Evolutionary conservation across 345 rosid species (phyloP).

Genomic region (Cardamine occulta): DNA sequence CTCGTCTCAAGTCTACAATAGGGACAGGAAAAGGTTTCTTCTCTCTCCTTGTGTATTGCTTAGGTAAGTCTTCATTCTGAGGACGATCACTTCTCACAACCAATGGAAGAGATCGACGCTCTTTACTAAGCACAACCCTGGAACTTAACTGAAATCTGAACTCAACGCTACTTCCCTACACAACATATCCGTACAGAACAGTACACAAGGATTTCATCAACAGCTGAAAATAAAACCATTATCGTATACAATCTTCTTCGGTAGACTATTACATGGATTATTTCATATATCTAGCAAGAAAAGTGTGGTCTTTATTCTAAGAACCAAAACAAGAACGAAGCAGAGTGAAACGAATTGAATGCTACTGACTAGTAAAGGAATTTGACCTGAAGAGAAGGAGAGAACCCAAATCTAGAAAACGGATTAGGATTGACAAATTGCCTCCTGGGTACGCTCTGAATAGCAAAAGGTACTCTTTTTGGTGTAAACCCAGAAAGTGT

Average conservation of each 20-base stretch:
- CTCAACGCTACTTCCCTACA: conserved; percentile 52
- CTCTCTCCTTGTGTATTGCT: conserved; percentile 66
- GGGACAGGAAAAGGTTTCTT: conserved; percentile 93
- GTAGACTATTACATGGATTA: background rate
- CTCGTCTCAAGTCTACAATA: conserved; percentile 80
- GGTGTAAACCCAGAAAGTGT: conserved; percentile 32
- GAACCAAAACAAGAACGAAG: conserved; percentile 1
- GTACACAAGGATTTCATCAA: conserved; percentile 2
- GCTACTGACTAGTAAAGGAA: conserved; percentile 2
- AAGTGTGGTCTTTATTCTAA: background rate
- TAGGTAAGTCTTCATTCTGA: conserved; percentile 89
- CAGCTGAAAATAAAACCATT: background rate
- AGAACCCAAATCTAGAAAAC: conserved; percentile 45
- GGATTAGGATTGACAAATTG: conserved; percentile 38
- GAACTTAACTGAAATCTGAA: conserved; percentile 43
- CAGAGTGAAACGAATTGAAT: conserved; percentile 11
- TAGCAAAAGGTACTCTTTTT: conserved; percentile 38
- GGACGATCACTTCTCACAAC: conserved; percentile 61
- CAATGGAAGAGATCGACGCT: conserved; percentile 38
- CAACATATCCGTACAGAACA: background rate
- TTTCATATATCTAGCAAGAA: background rate
- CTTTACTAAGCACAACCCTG: conserved; percentile 44
- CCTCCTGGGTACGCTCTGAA: conserved; percentile 33
- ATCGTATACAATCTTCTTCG: background rate
- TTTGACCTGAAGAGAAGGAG: conserved; percentile 58